Conservation (phyloP, 164 flowering plant species). For the Cinnamomum micranthum region DNA sequence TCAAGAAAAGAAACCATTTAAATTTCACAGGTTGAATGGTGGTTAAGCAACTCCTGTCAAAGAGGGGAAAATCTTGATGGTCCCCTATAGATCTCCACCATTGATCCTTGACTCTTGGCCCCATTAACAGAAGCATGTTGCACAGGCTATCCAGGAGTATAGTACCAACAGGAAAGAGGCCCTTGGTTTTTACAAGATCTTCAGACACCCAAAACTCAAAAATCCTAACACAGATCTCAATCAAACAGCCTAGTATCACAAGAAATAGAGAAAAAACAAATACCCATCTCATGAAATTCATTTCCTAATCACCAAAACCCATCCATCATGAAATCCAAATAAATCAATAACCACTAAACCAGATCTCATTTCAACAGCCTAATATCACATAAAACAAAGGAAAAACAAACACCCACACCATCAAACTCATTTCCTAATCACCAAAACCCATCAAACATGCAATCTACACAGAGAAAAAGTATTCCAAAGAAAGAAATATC, state of each 20-base stretch:
- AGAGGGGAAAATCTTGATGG: no score
- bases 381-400: background rate
- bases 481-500: background rate
- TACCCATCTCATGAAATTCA: constrained; percentile 5
- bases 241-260: background rate
- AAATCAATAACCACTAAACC: background rate
- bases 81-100: no score
- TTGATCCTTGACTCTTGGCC: no score
- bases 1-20: no score
- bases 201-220: no score
- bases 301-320: background rate
- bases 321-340: background rate
- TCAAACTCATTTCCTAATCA: constrained; percentile 1
- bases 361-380: background rate
- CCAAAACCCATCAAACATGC: background rate
- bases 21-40: no score
- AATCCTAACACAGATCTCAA: background rate
- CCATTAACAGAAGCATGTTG: no score
- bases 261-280: background rate
- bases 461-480: background rate
- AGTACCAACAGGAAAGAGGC: background rate
- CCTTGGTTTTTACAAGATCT: background rate
- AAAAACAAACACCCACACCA: constrained; percentile 3
- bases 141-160: no score
- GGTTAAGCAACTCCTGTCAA: no score